phyloP scores from a whole-genome alignment of 768 basidiomycete genomes.

The Candolleomyces eurysporus region DNA sequence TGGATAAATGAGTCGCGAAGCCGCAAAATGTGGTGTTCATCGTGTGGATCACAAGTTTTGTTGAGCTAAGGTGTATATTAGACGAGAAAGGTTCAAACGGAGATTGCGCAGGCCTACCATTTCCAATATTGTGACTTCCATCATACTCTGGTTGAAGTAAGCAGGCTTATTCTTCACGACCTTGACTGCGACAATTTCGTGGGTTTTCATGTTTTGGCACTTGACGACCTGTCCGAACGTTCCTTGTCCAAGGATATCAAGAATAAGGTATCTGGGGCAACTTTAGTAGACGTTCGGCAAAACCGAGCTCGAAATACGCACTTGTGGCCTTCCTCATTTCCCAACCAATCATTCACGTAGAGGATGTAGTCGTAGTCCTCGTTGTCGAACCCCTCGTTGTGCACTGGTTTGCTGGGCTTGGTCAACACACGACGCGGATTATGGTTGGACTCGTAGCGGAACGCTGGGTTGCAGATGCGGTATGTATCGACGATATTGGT shows the following conservation, averaged over 20 bases:
- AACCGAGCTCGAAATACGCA: constrained; percentile 39
- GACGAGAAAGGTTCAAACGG: not conserved
- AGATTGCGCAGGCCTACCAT: constrained; percentile 56
- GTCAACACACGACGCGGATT: constrained; percentile 97
- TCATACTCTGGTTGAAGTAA: constrained; percentile 99
- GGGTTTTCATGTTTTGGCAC: constrained; percentile 99
- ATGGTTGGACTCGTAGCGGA: constrained; percentile 91
- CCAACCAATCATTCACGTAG: constrained; percentile 98
- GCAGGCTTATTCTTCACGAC: constrained; percentile 99
- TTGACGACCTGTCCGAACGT: constrained; percentile 99
- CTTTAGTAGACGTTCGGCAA: not conserved
- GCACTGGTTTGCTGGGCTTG: constrained; percentile 92
- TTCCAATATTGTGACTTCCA: constrained; percentile 98
- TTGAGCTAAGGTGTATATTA: constrained; percentile 64
- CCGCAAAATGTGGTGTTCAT: constrained; percentile 95
- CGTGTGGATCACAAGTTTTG: constrained; percentile 88
- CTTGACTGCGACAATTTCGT: constrained; percentile 98
- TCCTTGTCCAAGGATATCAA: constrained; percentile 97
- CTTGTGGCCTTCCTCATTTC: constrained; percentile 94
- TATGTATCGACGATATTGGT: constrained; percentile 88
- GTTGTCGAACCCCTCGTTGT: constrained; percentile 98
- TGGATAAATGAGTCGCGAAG: constrained; percentile 96
- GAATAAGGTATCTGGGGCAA: constrained; percentile 78
- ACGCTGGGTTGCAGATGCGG: constrained; percentile 90
- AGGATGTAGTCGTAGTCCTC: constrained; percentile 99